These are phyloP conservation scores for Aspergillus pseudoglaucus DNA, from an alignment of 2,329 filamentous ascomycete species.

Conservation along the genomic window DNA sequence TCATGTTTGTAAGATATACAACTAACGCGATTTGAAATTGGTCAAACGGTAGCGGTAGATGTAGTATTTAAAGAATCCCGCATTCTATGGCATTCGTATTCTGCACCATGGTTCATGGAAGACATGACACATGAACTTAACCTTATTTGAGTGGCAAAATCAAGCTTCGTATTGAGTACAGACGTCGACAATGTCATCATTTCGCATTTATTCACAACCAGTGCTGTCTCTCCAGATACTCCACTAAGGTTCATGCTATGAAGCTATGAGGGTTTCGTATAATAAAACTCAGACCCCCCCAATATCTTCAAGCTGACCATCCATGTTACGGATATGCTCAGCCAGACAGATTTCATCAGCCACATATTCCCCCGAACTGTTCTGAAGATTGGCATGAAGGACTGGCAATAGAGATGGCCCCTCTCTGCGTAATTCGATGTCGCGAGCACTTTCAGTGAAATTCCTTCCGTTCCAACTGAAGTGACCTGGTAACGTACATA, in stretches of 20 bases:
- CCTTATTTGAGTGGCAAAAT: not conserved
- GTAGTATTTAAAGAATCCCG: too few relatives aligned
- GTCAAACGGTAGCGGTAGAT: too few relatives aligned
- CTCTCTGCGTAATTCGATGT: constrained; percentile 7
- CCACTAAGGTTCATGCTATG: not conserved
- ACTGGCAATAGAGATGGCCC: constrained; percentile 8
- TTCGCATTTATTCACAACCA: not conserved
- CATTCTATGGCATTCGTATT: not conserved
- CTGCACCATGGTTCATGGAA: not conserved
- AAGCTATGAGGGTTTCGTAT: too few relatives aligned
- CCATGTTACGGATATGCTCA: constrained; percentile 9
- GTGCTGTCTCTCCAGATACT: not conserved
- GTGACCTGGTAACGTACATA: constrained; percentile 4
- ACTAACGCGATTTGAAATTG: not conserved
- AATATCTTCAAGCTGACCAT: constrained; percentile 8
- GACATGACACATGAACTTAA: not conserved
- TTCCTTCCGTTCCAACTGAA: constrained; percentile 10
- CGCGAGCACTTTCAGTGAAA: constrained; percentile 9
- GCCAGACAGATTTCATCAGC: constrained; percentile 3
- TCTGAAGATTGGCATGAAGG: constrained; percentile 10
- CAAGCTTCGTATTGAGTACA: not conserved
- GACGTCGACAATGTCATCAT: not conserved
- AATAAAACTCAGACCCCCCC: not conserved
- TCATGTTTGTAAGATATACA: not conserved
- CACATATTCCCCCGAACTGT: constrained; percentile 5